Evolutionary conservation across 176 grass and related monocot genomes (phyloP), one percentile per base, ranked within the genome.

Genomic region (Bonia amplexicaulis): DNA sequence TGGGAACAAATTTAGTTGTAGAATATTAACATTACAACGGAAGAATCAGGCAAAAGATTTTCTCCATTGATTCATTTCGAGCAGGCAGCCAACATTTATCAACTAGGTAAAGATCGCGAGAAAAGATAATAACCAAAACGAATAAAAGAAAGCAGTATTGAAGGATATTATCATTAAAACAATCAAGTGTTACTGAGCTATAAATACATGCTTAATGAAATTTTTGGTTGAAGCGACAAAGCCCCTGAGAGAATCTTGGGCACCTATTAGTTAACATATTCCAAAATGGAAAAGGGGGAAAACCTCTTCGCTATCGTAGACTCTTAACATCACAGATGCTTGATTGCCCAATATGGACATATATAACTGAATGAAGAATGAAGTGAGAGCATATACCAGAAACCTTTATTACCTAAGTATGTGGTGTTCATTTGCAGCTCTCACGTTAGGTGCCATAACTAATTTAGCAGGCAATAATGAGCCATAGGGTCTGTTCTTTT

Each of bases 331-430:
- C 52, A 59, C 9, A 71, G 9, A 53, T 29, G 66, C 59, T 39
- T 71, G 37, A 58, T 12, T 17, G 31, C 59, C 48, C 37, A 45
- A 42, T 42, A 57, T 71, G 15, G 23, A 13, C 6, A 69, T 23
- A 10, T 23, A 42, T 81, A 71, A 59, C 35, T 71, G 39, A 82
- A 71, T 37, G n/a, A 44, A 70, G 66, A 71, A 71, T 70, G 51
- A 71, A 41, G 14, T 40, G 54, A 74, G 12, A 73, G 12, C 39
- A 83, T 51, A 62, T 62, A 47, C 9, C 17, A 83, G 37, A 45
- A 82, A 46, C 53, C 63, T 73, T 83, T 73, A 83, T 73, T 61
- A 62, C 54, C 40, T 16, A 49, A 48, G 31, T 6, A 69, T 81
- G 64, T 27, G 19, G 74, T 63, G 81, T 83, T 74, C 57, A 74